Percentiles rank a stretch among this genome's conserved stretches.
phyloP scores from a whole-genome alignment of 1,284 basidiomycete genomes.

The Tilletiopsis washingtonensis region DNA sequence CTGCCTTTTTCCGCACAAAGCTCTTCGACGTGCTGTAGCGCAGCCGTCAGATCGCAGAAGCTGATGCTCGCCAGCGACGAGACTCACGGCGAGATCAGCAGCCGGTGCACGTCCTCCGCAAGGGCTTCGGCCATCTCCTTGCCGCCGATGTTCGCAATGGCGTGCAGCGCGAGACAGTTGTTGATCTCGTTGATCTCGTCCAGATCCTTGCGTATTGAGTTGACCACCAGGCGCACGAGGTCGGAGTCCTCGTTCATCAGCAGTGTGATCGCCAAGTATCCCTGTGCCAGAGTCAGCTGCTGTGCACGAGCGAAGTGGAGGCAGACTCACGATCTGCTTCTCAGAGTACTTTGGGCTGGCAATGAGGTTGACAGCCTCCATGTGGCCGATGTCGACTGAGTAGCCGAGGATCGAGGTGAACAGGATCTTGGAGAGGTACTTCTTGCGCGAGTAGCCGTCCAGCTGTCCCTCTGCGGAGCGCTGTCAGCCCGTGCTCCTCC shows the following conservation, averaged over 20 bases:
- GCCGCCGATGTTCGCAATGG: constrained; percentile 95
- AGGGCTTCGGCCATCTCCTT: constrained; percentile 97
- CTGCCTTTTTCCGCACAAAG: constrained; percentile 98
- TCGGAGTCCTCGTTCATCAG: constrained; percentile 99
- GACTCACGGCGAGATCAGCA: constrained; percentile 87
- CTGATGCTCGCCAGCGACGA: not conserved
- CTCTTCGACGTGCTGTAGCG: constrained; percentile 72
- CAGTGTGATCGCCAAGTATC: constrained; percentile 91
- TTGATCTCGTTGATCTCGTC: constrained; percentile 90
- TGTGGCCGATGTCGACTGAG: constrained; percentile 96
- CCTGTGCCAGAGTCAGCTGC: constrained; percentile 53
- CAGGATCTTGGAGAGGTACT: constrained; percentile 83
- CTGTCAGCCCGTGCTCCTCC: no score
- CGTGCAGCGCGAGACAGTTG: constrained; percentile 93
- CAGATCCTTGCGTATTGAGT: constrained; percentile 94
- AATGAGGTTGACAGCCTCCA: constrained; percentile 98
- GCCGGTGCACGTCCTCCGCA: constrained; percentile 81
- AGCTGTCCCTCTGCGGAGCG: constrained; percentile 71
- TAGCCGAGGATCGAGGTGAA: constrained; percentile 99
- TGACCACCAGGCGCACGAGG: constrained; percentile 87
- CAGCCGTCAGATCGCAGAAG: not conserved
- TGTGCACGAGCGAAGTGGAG: not conserved
- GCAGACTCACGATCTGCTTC: constrained; percentile 74
- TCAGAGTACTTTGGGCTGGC: constrained; percentile 92
- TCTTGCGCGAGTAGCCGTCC: constrained; percentile 98